Conservation (phyloP, 1,284 basidiomycete genomes). For the Ganoderma sinense region DNA sequence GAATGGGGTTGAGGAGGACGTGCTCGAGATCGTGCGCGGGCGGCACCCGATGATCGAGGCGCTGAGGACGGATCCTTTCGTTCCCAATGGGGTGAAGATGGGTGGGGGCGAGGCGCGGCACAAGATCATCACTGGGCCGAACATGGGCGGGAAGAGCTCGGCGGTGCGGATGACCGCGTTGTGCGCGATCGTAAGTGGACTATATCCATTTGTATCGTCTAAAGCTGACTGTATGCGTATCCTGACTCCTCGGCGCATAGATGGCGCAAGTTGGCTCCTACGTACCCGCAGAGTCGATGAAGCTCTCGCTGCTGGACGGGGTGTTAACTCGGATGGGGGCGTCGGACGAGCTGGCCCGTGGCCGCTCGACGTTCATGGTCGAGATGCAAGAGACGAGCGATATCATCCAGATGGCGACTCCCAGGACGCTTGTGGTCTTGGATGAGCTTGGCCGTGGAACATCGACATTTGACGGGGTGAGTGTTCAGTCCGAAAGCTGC, state of each 20-base stretch:
- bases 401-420: slow-evolving; percentile 80
- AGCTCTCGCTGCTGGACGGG: slow-evolving; percentile 81
- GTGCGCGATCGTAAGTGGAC: slow-evolving; percentile 63
- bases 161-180: slow-evolving; percentile 79
- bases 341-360: slow-evolving; percentile 84
- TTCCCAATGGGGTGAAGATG: slow-evolving; percentile 74
- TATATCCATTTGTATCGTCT: too few relatives aligned
- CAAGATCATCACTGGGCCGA: slow-evolving; percentile 85
- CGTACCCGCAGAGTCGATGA: slow-evolving; percentile 78
- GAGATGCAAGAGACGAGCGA: slow-evolving; percentile 95
- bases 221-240: background rate
- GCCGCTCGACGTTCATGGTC: slow-evolving; percentile 94
- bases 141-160: slow-evolving; percentile 87
- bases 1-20: slow-evolving; percentile 54
- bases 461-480: slow-evolving; percentile 84
- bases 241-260: slow-evolving; percentile 19
- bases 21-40: slow-evolving; percentile 73
- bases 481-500: slow-evolving; percentile 29
- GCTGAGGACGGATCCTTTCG: slow-evolving; percentile 79
- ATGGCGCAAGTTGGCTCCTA: slow-evolving; percentile 70
- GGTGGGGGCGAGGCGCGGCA: slow-evolving; percentile 61
- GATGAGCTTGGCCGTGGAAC: slow-evolving; percentile 90
- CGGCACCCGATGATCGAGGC: slow-evolving; percentile 88
- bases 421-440: slow-evolving; percentile 82
- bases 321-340: slow-evolving; percentile 94